These are phyloP conservation scores for Stromatinia cepivora DNA, from an alignment of 2,329 filamentous ascomycete genomes.

Conservation along the genomic window DNA sequence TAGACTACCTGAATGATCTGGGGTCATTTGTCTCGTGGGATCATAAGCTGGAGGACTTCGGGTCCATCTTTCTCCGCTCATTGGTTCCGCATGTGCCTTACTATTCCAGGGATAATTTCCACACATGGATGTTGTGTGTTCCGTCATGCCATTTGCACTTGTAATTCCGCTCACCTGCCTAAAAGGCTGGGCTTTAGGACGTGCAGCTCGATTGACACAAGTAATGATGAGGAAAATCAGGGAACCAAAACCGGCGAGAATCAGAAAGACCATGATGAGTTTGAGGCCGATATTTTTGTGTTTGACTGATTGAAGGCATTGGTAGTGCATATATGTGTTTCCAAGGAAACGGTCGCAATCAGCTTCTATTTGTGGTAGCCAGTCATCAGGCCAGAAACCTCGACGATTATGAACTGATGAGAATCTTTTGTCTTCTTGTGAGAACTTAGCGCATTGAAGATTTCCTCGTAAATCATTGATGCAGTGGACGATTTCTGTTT, in stretches of 20 bases:
- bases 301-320: constrained; percentile 11
- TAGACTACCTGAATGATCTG: background rate
- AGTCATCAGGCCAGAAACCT: constrained; percentile 17
- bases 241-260: constrained; percentile 9
- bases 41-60: constrained; percentile 1
- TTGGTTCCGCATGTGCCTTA: background rate
- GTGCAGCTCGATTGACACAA: constrained; percentile 1
- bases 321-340: background rate
- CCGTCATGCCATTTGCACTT: background rate
- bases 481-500: background rate
- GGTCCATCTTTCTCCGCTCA: background rate
- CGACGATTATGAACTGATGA: background rate
- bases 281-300: constrained; percentile 17
- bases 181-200: constrained; percentile 11
- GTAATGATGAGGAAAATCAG: constrained; percentile 18
- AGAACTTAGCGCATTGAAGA: background rate
- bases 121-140: background rate
- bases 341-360: constrained; percentile 10
- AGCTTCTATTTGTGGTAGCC: constrained; percentile 10
- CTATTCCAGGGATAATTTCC: background rate
- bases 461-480: background rate
- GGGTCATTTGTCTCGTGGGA: background rate
- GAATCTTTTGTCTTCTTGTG: background rate
- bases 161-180: background rate
- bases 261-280: constrained; percentile 11